Base-by-base conservation (phyloP, 768 basidiomycete genomes). In the Kondoa subrosea region DNA sequence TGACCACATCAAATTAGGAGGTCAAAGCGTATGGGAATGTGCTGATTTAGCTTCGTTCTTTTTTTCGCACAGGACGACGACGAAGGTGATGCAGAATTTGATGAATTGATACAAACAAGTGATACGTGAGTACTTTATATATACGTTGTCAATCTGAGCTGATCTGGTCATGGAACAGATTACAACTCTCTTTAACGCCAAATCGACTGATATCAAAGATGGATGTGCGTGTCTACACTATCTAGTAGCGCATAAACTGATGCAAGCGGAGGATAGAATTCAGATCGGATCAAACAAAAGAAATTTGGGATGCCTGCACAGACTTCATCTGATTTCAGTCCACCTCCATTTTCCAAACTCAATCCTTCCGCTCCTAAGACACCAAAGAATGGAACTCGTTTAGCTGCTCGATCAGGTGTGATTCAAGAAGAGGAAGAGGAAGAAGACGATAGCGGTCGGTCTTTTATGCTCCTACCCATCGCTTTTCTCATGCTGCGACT, bases 1-100 rank as follows among this genome's bases (percentile, higher is more conserved):
- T 32, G 61, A 14, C 8, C 58, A 27, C 58, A 4, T 14, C 14
- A 31, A 31, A 25, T 25, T 59, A 14, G 58, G 61, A 17, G 16
- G 61, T 32, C 61, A 3, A 27, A 63, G 27, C 26, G 33, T 8
- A 16, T 8, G 17, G 27, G 61, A 17, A 27, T 33, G 61, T 32
- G 17, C 61, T 27, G 61, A 63, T 33, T 31, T 16, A 4, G 26
- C 61, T 17, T 16, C 61, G 30, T 3, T 3, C 33, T 63, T 33
- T 63, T 33, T 31, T 63, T 31, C 27, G 30, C 29, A n/a, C 15
- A 63, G 61, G 33, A 32, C 61, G 30, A 63, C 29, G 61, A 63
- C 30, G 61, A 63, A 21, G 4, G 12, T 32, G 61, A n/a, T 27
- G 15, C 3, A 16, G 61, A 63, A 14, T 63, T 63, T 32, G 61